Evolutionary conservation across 192 early-diverging fungal genomes (phyloP), one percentile per base, ranked within the genome.

Genomic region (Coemansia nantahalensis): DNA sequence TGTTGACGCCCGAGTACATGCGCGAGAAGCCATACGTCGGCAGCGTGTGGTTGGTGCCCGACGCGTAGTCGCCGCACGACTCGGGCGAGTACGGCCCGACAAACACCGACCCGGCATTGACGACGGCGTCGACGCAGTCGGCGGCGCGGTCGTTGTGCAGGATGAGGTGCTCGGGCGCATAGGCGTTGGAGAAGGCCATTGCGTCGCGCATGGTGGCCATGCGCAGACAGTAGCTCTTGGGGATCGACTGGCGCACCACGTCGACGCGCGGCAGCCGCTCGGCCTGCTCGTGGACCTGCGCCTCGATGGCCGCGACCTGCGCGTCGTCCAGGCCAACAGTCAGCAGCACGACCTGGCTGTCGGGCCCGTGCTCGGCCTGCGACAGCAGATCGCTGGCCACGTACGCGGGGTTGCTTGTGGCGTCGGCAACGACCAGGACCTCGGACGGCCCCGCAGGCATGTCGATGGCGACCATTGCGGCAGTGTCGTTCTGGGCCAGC

Each of bases 381-480:
- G 88, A 91, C 33, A 99, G 78, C 44, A 99, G 78, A 67, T 99
- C 97, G 44, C 92, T 86, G 21, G 91, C 94, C 13, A 99, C 93
- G 62, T 96, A 98, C 8, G 84, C 83, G 7, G 94, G 93, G 49
- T 89, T 85, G 59, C 83, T 82, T 11, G 81, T 79, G 18, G 80
- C 73, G 58, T 99, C 95, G 23, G 94, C 94, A 61, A 99, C 87
- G n/a, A 98, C 94, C 40, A 99, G 80, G 19, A 99, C 78, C 71
- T 99, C 97, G n/a, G 97, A 99, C 7, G 97, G 97, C 12, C 97
- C 97, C 14, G 97, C 97, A 13, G 97, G 97, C 93, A 99, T 97
- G 78, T 99, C 97, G 55, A 98, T 97, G 18, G 95, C 82, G 7
- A 95, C 82, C 80, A 98, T 82, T 23, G 92, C 93, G 2, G 90